phyloP scores from a whole-genome alignment of 164 flowering plant genomes.

The Chimonanthus salicifolius region DNA sequence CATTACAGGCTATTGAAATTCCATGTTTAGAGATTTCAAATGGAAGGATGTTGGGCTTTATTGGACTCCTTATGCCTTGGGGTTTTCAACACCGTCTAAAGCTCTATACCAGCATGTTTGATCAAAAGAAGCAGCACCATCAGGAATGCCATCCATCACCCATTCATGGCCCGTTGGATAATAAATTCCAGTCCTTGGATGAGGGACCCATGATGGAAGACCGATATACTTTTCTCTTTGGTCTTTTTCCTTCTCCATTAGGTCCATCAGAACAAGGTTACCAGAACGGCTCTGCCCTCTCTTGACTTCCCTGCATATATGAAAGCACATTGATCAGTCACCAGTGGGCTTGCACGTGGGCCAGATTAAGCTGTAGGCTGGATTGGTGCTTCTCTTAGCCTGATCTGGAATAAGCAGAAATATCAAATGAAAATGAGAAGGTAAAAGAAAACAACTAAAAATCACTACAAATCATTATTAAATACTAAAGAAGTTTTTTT shows the following conservation, averaged over 20 bases:
- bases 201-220: slow-evolving; percentile 47
- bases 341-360: background rate
- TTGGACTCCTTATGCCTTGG: too few species aligned
- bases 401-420: too few species aligned
- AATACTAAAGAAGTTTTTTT: too few species aligned
- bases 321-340: background rate
- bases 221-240: background rate
- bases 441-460: too few species aligned
- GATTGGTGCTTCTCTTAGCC: too few species aligned
- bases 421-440: too few species aligned
- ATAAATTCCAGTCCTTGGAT: slow-evolving; percentile 63
- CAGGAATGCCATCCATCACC: slow-evolving; percentile 54
- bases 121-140: slow-evolving; percentile 33
- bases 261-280: background rate
- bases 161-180: slow-evolving; percentile 57
- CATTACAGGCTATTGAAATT: too few species aligned
- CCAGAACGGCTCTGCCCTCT: background rate
- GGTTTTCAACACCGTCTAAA: slow-evolving; percentile 45
- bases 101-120: slow-evolving; percentile 49
- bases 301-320: slow-evolving; percentile 3
- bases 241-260: background rate
- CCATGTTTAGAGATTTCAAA: too few species aligned
- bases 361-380: background rate
- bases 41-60: too few species aligned
- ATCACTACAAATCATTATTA: too few species aligned